Conservation (phyloP, 257 asterid genomes). For the Przewalskia tangutica region DNA sequence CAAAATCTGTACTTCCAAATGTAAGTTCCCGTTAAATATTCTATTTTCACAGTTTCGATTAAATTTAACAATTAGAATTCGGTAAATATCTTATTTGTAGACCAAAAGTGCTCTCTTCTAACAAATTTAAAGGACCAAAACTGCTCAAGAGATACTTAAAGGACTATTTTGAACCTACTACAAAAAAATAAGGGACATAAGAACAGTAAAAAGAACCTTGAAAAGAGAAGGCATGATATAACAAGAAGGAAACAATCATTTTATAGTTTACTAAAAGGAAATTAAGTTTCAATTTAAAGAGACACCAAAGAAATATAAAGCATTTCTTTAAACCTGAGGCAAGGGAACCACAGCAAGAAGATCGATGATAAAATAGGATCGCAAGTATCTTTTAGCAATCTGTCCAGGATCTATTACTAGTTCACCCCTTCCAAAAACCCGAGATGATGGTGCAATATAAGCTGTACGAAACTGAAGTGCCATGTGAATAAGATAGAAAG, state of each 20-base stretch:
- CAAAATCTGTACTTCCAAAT: too few relatives aligned
- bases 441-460: constrained; percentile 94
- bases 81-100: too few relatives aligned
- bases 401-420: constrained; percentile 87
- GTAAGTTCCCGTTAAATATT: too few relatives aligned
- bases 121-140: too few relatives aligned
- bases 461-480: constrained; percentile 89
- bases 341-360: constrained; percentile 79
- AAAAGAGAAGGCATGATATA: background rate
- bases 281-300: background rate
- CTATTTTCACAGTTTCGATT: too few relatives aligned
- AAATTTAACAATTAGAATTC: too few relatives aligned
- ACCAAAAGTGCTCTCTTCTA: too few relatives aligned
- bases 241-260: background rate
- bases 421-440: constrained; percentile 97
- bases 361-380: constrained; percentile 74
- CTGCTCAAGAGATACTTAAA: too few relatives aligned
- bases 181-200: too few relatives aligned
- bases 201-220: background rate
- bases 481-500: constrained; percentile 59
- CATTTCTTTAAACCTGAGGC: constrained; percentile 58
- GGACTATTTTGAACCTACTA: too few relatives aligned
- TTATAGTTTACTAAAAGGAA: background rate
- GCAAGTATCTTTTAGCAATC: constrained; percentile 66
- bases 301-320: background rate